Base-by-base conservation (phyloP, 2,329 filamentous ascomycete species). In the Microsporum audouinii region DNA sequence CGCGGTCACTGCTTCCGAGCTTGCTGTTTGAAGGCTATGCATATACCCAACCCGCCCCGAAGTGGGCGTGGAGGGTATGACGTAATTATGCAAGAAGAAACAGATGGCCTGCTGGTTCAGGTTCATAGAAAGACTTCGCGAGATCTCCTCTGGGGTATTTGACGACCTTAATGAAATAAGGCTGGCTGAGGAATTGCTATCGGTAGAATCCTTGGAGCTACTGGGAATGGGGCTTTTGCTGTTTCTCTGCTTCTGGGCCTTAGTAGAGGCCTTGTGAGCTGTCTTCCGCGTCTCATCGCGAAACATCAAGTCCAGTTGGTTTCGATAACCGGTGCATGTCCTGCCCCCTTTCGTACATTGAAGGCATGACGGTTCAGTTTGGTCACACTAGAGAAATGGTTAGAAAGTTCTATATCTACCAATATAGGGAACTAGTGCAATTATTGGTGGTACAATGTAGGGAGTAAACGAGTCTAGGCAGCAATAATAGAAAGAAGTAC, bases 271-370 rank as follows among this genome's bases (percentile, higher is more conserved):
- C 68, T 83, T 85, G 64, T 78, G 78, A 31, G 83, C 80, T 53
- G 86, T 83, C 66, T 84, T 82, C 66, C 76, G 80, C 66, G 81
- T 86, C 72, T 87, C 83, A 73, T 87, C 83, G 41, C 84, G 82
- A 69, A 87, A 87, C 79, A 86, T 82, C 61, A 86, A 75, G 36
- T 83, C 83, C 38, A 86, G 73, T 70, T 84, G 82, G 64, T 86
- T 83, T 65, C 84, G 78, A 67, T 87, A 86, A 5, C 84, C 84
- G 23, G 83, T 82, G 66, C 84, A 87, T 66, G 75, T 78, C 70
- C 83, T 82, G 67, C 79, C 78, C 53, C 83, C 79, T 45, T 83
- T 81, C 51, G 80, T 74, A 68, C 84, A 86, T 75, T 86, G 84
- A 29, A 82, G 82, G 67, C 84, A 87, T 67, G 82, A 78, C 3